Evolutionary conservation across 257 asterid species (phyloP), one percentile per base, ranked within the genome.

Genomic region (Jasminum sambac): DNA sequence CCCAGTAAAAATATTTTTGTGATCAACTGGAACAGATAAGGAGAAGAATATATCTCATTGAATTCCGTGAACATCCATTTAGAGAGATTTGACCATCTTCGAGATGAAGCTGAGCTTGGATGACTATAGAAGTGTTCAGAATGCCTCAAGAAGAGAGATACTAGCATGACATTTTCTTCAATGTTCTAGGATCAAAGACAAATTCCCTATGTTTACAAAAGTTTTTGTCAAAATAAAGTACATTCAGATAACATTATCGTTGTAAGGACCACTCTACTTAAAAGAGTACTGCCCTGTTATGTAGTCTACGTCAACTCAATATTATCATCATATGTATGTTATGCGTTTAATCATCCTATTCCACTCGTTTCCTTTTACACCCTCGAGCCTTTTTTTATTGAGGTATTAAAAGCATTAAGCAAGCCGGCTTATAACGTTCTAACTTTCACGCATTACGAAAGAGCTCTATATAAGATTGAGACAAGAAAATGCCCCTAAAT

Each of bases 51-150:
- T 89, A 95, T 98, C 98, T 95, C 99, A 34, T 91, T 95, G 82
- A 86, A 95, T 85, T 95, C 98, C 79, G 98, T 83, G 80, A 89
- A 80, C 79, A 89, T 88, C 98, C 98, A 95, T 83, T 87, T 95
- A 16, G 97, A 83, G 60, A 95, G 98, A 83, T 92, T 95, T 83
- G 98, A 95, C 99, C 99, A 95, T 80, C 98, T 82, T 30, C 98
- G 90, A 8, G 99, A 91, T 63, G 97, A 91, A 55, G 98, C 99
- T 2, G 90, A 85, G 71, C 94, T 95, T 42, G 99, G 98, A 80
- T 91, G 99, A 74, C 91, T 90, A 70, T 95, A 91, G 78, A 95
- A 95, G 72, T 95, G 98, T 72, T 91, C 99, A 30, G 97, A 98
- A 66, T 95, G 98, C 82, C 97, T 88, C 86, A 91, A 82, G 87